Conservation (phyloP, 2,329 filamentous ascomycete species). For the Monascus ruber region DNA sequence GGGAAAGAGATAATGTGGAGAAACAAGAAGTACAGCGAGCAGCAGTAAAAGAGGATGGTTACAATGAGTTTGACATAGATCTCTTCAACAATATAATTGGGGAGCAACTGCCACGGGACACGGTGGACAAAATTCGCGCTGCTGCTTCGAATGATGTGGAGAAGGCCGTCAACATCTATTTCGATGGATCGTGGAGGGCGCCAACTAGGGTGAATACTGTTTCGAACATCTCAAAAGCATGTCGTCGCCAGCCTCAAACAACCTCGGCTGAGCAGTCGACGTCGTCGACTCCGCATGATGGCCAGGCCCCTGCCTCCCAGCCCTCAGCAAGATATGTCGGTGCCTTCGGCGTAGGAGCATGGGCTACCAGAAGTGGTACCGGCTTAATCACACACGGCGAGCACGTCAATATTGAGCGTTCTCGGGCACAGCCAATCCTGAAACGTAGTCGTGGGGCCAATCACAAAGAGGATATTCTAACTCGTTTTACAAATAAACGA, state of each 20-base stretch:
- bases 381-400: slow-evolving; percentile 72
- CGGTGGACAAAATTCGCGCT: slow-evolving; percentile 38
- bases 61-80: slow-evolving; percentile 41
- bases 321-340: slow-evolving; percentile 67
- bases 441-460: slow-evolving; percentile 40
- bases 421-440: slow-evolving; percentile 55
- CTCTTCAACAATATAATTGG: slow-evolving; percentile 50
- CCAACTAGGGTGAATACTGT: slow-evolving; percentile 3
- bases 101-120: slow-evolving; percentile 33
- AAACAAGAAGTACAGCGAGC: not conserved
- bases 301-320: slow-evolving; percentile 11
- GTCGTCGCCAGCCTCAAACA: slow-evolving; percentile 4
- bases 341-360: slow-evolving; percentile 81
- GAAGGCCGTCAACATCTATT: slow-evolving; percentile 52
- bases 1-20: not conserved
- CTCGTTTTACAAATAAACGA: slow-evolving; percentile 70
- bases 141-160: slow-evolving; percentile 44
- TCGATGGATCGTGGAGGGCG: slow-evolving; percentile 52
- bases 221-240: slow-evolving; percentile 3
- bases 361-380: slow-evolving; percentile 76
- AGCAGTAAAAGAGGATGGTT: not conserved
- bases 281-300: slow-evolving; percentile 1
- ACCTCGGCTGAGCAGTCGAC: slow-evolving; percentile 2
- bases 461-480: slow-evolving; percentile 70
- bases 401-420: slow-evolving; percentile 71